phyloP scores from a whole-genome alignment of 2,329 filamentous ascomycete species.

The Ascochyta viciae-villosae region DNA sequence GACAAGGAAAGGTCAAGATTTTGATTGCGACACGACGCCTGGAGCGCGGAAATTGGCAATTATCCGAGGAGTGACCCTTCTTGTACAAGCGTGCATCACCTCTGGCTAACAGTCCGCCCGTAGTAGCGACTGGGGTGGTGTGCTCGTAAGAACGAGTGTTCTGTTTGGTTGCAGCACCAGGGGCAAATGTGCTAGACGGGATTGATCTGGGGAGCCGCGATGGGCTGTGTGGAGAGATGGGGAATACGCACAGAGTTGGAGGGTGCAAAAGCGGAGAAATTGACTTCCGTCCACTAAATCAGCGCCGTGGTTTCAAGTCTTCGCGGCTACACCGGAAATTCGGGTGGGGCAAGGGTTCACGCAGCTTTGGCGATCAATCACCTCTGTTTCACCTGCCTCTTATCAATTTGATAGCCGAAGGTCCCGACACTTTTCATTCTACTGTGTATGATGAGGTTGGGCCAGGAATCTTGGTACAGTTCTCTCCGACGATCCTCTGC shows the following conservation, averaged over 20 bases:
- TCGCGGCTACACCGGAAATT: no score
- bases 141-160: not conserved
- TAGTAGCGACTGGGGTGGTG: not conserved
- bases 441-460: no score
- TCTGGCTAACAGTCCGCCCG: not conserved
- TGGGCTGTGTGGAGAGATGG: slow-evolving; percentile 7
- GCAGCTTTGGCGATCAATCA: no score
- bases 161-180: not conserved
- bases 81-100: not conserved
- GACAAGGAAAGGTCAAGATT: slow-evolving; percentile 9
- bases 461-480: no score
- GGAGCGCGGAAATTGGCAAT: slow-evolving; percentile 4
- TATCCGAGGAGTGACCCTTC: not conserved
- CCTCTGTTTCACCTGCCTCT: no score
- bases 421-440: no score
- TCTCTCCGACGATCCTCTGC: no score
- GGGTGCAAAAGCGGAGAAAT: slow-evolving; percentile 12
- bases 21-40: slow-evolving; percentile 13
- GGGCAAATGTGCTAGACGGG: not conserved
- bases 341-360: no score
- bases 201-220: slow-evolving; percentile 11
- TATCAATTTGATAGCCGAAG: no score
- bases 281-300: slow-evolving; percentile 7
- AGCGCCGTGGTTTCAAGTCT: slow-evolving; percentile 19
- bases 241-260: not conserved